Evolutionary conservation across 2,329 filamentous ascomycete genomes (phyloP).

Genomic region (Domatiomyces globalis): DNA sequence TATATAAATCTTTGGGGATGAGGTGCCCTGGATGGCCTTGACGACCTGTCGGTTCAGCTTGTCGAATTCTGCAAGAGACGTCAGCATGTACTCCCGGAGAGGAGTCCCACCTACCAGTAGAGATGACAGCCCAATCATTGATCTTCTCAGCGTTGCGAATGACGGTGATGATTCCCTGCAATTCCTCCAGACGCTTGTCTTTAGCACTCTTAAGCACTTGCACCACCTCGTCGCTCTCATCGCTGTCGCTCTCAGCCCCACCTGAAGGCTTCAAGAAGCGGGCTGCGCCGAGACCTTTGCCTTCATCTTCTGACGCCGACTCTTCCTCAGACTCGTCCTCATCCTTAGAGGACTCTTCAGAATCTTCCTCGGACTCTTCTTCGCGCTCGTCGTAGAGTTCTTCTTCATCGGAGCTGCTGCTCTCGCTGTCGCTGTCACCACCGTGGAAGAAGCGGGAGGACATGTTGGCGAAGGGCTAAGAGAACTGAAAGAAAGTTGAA

Average conservation of each 20-base stretch:
- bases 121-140: slow-evolving; percentile 90
- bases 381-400: slow-evolving; percentile 73
- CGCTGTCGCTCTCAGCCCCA: slow-evolving; percentile 58
- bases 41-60: slow-evolving; percentile 77
- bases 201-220: slow-evolving; percentile 93
- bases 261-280: slow-evolving; percentile 57
- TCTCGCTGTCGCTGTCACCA: slow-evolving; percentile 90
- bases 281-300: slow-evolving; percentile 54
- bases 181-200: slow-evolving; percentile 89
- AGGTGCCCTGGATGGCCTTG: slow-evolving; percentile 63
- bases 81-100: slow-evolving; percentile 1
- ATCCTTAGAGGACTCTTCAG: slow-evolving; percentile 40
- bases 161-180: slow-evolving; percentile 73
- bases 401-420: slow-evolving; percentile 85
- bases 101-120: slow-evolving; percentile 50
- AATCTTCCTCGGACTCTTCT: slow-evolving; percentile 39
- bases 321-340: slow-evolving; percentile 46
- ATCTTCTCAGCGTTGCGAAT: slow-evolving; percentile 98
- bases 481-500: neutral
- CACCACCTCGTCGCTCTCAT: slow-evolving; percentile 70
- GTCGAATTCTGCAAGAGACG: slow-evolving; percentile 58
- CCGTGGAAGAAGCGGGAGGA: slow-evolving; percentile 98
- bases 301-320: slow-evolving; percentile 38
- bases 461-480: slow-evolving; percentile 42
- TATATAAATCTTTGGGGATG: slow-evolving; percentile 80